Conservation (phyloP, 2,329 filamentous ascomycete species). For the Penicillium sp. region DNA sequence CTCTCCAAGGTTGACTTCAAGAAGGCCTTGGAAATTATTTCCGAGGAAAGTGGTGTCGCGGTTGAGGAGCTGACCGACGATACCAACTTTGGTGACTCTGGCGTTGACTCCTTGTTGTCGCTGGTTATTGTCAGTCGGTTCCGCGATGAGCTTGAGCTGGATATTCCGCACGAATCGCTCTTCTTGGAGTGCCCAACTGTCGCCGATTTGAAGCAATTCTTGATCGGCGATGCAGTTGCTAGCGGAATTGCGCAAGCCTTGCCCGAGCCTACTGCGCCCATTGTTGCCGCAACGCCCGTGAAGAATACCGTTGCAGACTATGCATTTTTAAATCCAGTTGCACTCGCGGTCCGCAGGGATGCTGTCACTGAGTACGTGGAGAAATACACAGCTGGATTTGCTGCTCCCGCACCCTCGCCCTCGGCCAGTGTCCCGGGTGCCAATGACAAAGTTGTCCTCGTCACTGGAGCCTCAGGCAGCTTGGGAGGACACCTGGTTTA, state of each 20-base stretch:
- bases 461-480: conserved; percentile 47
- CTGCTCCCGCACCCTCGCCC: too few species aligned
- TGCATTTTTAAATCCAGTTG: neutral
- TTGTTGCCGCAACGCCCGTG: neutral
- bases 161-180: neutral
- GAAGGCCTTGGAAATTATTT: neutral
- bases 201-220: neutral
- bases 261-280: neutral
- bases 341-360: neutral
- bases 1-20: neutral
- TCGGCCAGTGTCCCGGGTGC: neutral
- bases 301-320: neutral
- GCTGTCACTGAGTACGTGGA: neutral
- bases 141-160: conserved; percentile 14
- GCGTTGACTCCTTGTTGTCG: conserved; percentile 18
- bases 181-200: conserved; percentile 5
- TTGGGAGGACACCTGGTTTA: conserved; percentile 47
- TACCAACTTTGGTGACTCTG: conserved; percentile 15
- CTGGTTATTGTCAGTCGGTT: conserved; percentile 15
- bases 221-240: neutral
- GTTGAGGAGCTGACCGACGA: conserved; percentile 11
- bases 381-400: neutral
- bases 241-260: neutral
- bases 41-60: neutral
- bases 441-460: conserved; percentile 21